These are phyloP conservation scores for Trebouxia gelatinosa DNA, from an alignment of 163 green algal species.

Conservation along the genomic window DNA sequence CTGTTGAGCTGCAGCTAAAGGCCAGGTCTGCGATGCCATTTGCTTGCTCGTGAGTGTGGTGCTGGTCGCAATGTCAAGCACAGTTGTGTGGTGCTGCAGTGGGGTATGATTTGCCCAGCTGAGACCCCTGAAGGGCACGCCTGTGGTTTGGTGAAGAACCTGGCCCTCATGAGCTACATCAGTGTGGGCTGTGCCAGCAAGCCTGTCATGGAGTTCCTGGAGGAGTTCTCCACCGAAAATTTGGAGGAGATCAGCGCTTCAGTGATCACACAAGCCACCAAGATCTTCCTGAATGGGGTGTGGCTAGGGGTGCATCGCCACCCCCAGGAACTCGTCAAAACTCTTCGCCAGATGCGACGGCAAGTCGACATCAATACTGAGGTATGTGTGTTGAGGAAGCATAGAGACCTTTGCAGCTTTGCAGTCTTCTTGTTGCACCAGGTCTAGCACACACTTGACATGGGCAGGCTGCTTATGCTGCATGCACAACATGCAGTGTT, in stretches of 20 bases:
- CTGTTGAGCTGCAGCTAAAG: too few relatives aligned
- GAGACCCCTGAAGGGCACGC: constrained; percentile 95
- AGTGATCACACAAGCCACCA: constrained; percentile 57
- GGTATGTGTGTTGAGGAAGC: constrained; percentile 30
- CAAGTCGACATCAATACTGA: constrained; percentile 81
- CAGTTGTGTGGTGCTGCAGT: too few relatives aligned
- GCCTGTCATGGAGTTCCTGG: constrained; percentile 90
- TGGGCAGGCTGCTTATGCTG: too few relatives aligned
- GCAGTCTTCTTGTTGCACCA: too few relatives aligned
- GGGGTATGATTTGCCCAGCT: constrained; percentile 97
- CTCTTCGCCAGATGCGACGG: constrained; percentile 83
- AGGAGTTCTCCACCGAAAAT: constrained; percentile 91
- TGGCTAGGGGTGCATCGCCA: constrained; percentile 95
- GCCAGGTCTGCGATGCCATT: too few relatives aligned
- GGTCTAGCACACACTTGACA: too few relatives aligned
- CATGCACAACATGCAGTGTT: too few relatives aligned
- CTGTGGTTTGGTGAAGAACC: constrained; percentile 94
- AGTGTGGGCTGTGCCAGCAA: constrained; percentile 76
- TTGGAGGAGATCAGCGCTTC: constrained; percentile 85
- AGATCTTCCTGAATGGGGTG: constrained; percentile 96
- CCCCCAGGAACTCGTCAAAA: constrained; percentile 83
- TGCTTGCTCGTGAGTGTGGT: too few relatives aligned
- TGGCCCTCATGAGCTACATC: constrained; percentile 96
- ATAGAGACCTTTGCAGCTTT: too few relatives aligned
- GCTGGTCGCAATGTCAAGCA: too few relatives aligned